These are phyloP conservation scores for Truncatella angustata DNA, from an alignment of 2,329 filamentous ascomycete species.

Conservation along the genomic window DNA sequence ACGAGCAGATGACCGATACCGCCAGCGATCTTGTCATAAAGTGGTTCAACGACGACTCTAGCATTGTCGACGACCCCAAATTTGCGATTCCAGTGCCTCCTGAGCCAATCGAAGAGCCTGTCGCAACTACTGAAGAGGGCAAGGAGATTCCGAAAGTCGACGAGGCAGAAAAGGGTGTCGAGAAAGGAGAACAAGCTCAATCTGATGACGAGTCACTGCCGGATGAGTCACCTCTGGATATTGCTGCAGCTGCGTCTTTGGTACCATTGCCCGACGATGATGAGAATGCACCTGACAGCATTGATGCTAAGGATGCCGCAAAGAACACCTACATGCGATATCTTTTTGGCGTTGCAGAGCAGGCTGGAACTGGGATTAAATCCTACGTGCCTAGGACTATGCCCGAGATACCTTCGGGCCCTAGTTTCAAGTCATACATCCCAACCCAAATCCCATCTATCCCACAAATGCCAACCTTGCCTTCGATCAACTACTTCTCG, in stretches of 20 bases:
- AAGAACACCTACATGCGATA: slow-evolving; percentile 46
- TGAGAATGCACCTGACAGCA: slow-evolving; percentile 27
- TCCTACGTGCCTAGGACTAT: slow-evolving; percentile 45
- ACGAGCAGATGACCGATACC: slow-evolving; percentile 60
- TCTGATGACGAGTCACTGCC: slow-evolving; percentile 24
- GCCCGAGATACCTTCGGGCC: slow-evolving; percentile 34
- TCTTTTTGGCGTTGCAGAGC: slow-evolving; percentile 47
- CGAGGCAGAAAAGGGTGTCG: slow-evolving; percentile 19
- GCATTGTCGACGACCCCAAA: slow-evolving; percentile 44
- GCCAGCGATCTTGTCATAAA: slow-evolving; percentile 55
- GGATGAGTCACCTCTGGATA: slow-evolving; percentile 49
- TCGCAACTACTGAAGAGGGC: slow-evolving; percentile 30
- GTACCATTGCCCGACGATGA: slow-evolving; percentile 45
- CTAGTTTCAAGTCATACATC: slow-evolving; percentile 30
- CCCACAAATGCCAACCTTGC: slow-evolving; percentile 32
- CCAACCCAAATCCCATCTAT: slow-evolving; percentile 30
- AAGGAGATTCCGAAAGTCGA: slow-evolving; percentile 28
- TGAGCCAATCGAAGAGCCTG: slow-evolving; percentile 32
- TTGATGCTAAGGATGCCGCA: slow-evolving; percentile 32
- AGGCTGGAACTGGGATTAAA: slow-evolving; percentile 44
- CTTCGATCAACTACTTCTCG: slow-evolving; percentile 25
- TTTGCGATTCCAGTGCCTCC: slow-evolving; percentile 41
- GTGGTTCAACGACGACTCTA: slow-evolving; percentile 52
- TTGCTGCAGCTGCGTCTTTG: slow-evolving; percentile 49
- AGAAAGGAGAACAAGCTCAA: slow-evolving; percentile 18